Evolutionary conservation across 441 rosid species (phyloP).

Genomic region (Bocquillonia castaneifolia): DNA sequence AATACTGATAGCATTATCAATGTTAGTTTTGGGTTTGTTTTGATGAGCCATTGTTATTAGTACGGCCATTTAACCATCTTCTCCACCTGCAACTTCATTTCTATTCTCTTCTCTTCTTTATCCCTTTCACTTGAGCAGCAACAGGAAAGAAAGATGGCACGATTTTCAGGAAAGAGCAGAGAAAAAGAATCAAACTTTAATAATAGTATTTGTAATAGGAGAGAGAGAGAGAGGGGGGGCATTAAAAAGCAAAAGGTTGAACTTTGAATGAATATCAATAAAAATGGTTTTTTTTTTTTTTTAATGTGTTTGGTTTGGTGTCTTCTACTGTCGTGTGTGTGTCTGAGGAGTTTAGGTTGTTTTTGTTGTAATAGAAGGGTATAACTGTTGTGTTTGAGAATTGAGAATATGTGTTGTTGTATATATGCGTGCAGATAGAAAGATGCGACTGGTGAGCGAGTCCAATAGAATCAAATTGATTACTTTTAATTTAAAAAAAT

Average conservation of each 20-base stretch:
- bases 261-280: slow-evolving; percentile 17
- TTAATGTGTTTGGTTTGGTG: no score
- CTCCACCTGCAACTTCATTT: slow-evolving; percentile 20
- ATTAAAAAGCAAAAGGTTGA: slow-evolving; percentile 42
- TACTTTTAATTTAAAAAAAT: no score
- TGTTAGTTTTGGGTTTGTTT: slow-evolving; percentile 22
- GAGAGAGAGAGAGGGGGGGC: slow-evolving; percentile 18
- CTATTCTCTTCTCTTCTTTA: slow-evolving; percentile 17
- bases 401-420: no score
- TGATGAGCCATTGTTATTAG: slow-evolving; percentile 43
- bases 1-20: background rate
- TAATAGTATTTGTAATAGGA: no score
- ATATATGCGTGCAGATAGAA: background rate
- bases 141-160: slow-evolving; percentile 21
- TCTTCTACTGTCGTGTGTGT: no score
- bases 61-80: slow-evolving; percentile 38
- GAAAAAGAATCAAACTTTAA: slow-evolving; percentile 4
- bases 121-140: background rate
- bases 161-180: slow-evolving; percentile 29
- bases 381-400: background rate
- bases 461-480: no score
- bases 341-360: slow-evolving; percentile 1
- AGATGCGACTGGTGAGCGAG: no score
- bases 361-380: slow-evolving; percentile 2
- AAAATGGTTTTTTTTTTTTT: background rate